Conservation (phyloP, 352 stramenopile genomes). For the Stramenopiles sp. region DNA sequence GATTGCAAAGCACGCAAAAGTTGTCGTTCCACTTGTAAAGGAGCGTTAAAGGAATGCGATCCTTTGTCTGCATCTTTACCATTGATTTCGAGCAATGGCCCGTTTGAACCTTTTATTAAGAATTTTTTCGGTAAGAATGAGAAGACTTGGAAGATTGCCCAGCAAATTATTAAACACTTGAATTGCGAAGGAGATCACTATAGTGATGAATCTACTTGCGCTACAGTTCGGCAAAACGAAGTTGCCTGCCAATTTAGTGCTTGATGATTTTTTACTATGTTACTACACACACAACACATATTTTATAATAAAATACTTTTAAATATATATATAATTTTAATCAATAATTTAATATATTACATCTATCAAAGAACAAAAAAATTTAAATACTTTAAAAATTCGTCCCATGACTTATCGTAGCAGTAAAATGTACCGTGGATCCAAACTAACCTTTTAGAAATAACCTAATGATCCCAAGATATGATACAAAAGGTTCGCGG, state of each 20-base stretch:
- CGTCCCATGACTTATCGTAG: no score
- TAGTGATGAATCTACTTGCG: background rate
- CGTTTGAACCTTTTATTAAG: background rate
- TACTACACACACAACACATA: no score
- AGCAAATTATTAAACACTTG: background rate
- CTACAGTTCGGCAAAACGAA: background rate
- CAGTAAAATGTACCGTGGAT: no score
- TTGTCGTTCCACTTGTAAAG: background rate
- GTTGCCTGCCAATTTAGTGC: background rate
- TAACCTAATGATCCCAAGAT: no score
- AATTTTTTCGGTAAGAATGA: background rate
- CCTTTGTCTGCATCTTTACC: background rate
- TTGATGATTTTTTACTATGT: no score
- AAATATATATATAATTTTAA: background rate
- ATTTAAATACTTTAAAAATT: background rate
- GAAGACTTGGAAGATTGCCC: background rate
- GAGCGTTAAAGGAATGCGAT: background rate
- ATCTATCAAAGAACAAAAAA: background rate
- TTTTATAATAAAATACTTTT: background rate
- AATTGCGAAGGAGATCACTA: background rate
- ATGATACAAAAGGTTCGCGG: no score
- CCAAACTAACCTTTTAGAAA: no score
- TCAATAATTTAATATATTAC: background rate
- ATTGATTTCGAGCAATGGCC: background rate
- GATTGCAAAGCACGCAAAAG: background rate